Base-by-base conservation (phyloP, 495 filamentous ascomycete genomes). In the Podospora pseudoanserina region DNA sequence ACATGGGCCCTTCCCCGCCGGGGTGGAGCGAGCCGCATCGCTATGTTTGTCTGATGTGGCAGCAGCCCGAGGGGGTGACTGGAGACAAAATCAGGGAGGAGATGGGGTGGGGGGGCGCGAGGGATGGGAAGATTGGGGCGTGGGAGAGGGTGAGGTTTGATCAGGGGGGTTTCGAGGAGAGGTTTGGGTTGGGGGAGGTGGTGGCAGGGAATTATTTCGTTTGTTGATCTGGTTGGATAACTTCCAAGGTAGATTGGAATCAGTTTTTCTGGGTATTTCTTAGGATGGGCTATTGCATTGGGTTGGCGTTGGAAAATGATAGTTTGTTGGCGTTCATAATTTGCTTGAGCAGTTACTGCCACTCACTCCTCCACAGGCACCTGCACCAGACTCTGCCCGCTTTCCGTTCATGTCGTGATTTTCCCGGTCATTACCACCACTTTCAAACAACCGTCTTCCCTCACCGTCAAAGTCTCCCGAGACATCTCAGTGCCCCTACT, bases 161-260 rank as follows among this genome's bases (percentile, higher is more conserved):
- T 63, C 70, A 86, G 71, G 84, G 85, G 68, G 69, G 70, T 1
- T 85, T 80, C 77, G 84, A 79, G 69, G 81, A 78, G 73, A 74
- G 82, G 68, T 60, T 80, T 34, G 78, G 79, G 5, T 71, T 89
- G 23, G 85, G 83, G 26, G 69, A 76, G 13, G 72, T 81, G 26
- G 53, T 89, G 61, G 86, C 85, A 54, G 80, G 77, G 28, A 88
- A 87, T 73, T 89, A 84, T 69, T 87, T 87, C 71, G 70, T 74
- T 67, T 74, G 72, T 65, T 72, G 65, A 67, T 16, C 34, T 39
- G 34, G 34, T 32, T 32, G 30, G 30, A 7, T 4, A 7, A 32
- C 30, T 32, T 7, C 30, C 4, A 49, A 49, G 15, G 9, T 11
- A 49, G 15, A 49, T 11, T 49, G 15, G 39, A 32, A 11, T 18